Evolutionary conservation across 2,329 filamentous ascomycete species (phyloP), one percentile per base, ranked within the genome.

Genomic region (Xylaria sp.): DNA sequence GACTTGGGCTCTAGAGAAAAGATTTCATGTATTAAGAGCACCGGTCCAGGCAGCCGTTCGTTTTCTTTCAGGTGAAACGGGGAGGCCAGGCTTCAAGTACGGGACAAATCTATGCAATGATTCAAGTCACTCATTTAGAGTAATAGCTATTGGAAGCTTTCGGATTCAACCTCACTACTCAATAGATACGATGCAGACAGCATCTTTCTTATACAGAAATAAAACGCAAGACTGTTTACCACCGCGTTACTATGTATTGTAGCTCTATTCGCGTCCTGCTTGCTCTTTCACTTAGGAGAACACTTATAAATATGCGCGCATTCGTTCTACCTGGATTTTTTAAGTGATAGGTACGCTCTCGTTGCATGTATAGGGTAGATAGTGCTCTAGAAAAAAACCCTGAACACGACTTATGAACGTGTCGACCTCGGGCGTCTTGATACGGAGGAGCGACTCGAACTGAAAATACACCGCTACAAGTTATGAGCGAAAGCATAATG

Each of bases 361-460:
- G 28, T 28, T 28, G 7, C 33, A 33, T 10, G 7, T 33, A 33
- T 9, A 33, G 7, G 33, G 7, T 33, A 10, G 9, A 33, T 9
- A 33, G 2, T 10, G 2, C 33, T 6, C 7, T 10, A 33, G 31
- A 9, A 9, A 9, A 33, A 9, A 33, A 1, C 7, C 6, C 7
- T 33, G 31, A 33, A 33, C 7, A 33, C 31, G 31, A 36, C 9
- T 13, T 13, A 13, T 36, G 33, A 36, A 36, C 10, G 33, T 38
- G 5, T 38, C 9, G 9, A 11, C 33, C 9, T 10, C 33, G 0
- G 9, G 33, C 33, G 1, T 9, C 9, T 9, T 10, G 6, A 82
- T 80, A 0, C 91, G 88, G 88, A 88, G 90, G 78, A 84, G 81
- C 60, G 88, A 88, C 26, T 80, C 81, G 0, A 83, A 84, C 61